Percentiles rank a stretch among this genome's conserved stretches.
Conservation (phyloP, 148 eudicot genomes). For the Chenopodium quinoa region DNA sequence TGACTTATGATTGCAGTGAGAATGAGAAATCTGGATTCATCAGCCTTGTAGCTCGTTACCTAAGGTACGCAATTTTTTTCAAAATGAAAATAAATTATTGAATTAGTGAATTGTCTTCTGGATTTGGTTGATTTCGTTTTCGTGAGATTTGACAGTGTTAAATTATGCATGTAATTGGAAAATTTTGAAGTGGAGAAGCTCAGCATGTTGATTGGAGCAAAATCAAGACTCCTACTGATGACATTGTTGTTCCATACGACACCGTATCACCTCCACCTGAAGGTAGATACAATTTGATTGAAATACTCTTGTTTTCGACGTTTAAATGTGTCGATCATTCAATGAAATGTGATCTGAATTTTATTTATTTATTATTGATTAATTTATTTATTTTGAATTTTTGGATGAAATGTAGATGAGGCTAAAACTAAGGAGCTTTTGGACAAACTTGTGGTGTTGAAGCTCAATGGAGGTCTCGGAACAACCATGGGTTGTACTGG, state of each 20-base stretch:
- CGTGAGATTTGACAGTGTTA: background rate
- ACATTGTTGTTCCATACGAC: constrained; percentile 88
- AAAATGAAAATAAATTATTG: too few relatives aligned
- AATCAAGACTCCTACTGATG: constrained; percentile 92
- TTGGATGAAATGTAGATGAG: constrained; percentile 39
- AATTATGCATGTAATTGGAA: background rate
- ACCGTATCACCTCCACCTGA: constrained; percentile 55
- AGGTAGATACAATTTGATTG: constrained; percentile 33
- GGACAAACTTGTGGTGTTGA: constrained; percentile 95
- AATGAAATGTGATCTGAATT: constrained; percentile 17
- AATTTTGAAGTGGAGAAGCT: constrained; percentile 67
- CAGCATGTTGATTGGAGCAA: constrained; percentile 87
- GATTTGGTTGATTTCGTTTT: background rate
- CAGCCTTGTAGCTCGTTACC: constrained; percentile 83
- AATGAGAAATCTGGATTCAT: constrained; percentile 98
- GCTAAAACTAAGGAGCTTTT: constrained; percentile 61
- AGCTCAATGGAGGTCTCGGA: constrained; percentile 99
- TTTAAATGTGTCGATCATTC: constrained; percentile 12
- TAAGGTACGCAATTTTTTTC: constrained; percentile 46
- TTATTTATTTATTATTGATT: background rate
- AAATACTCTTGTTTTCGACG: background rate
- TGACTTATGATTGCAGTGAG: constrained; percentile 48
- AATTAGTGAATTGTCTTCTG: background rate
- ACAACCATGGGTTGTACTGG: constrained; percentile 99
- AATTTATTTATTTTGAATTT: background rate